phyloP scores from a whole-genome alignment of 768 basidiomycete species.

The Kwoniella mangroviensis region DNA sequence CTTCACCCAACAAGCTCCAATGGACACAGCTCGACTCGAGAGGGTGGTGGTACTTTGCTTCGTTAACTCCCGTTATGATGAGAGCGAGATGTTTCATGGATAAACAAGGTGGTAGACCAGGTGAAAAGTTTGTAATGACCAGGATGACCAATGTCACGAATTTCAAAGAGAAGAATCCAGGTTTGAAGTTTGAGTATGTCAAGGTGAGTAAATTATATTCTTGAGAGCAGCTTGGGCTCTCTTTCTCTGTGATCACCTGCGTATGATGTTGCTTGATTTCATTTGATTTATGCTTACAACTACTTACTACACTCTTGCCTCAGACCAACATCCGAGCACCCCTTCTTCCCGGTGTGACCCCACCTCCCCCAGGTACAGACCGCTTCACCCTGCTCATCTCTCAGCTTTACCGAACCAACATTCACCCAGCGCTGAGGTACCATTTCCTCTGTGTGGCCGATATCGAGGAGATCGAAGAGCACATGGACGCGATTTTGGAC shows the following conservation, averaged over 20 bases:
- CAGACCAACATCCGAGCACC: conserved; percentile 21
- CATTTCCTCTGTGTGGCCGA: conserved; percentile 26
- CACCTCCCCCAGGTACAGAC: conserved; percentile 2
- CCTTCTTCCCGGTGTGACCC: conserved; percentile 12
- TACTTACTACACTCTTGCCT: not conserved
- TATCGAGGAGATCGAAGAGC: conserved; percentile 24
- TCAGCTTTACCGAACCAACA: conserved; percentile 18
- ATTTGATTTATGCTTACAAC: not conserved
- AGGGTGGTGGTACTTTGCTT: conserved; percentile 24
- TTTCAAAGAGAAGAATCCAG: conserved; percentile 17
- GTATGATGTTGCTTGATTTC: too few relatives aligned
- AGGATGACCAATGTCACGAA: conserved; percentile 14
- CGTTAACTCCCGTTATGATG: conserved; percentile 11
- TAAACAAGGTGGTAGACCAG: conserved; percentile 21
- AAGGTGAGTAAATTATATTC: conserved; percentile 9
- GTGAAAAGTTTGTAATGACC: conserved; percentile 24
- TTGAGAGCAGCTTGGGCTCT: not conserved
- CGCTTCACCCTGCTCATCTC: conserved; percentile 15
- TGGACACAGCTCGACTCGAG: conserved; percentile 18
- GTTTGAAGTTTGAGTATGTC: conserved; percentile 15
- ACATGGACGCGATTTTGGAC: conserved; percentile 19
- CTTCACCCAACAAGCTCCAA: not conserved
- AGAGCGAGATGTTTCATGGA: conserved; percentile 21
- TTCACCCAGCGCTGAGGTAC: conserved; percentile 20
- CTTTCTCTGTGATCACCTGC: too few relatives aligned